These are phyloP conservation scores for Prunus persica DNA, from an alignment of 306 rosid species.

Conservation along the genomic window Prunus_persica_NCBIv2 NC_034012.1:12943501-12944000, in stretches of 20 bases:
- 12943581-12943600: conserved; percentile 70
- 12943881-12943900: neutral
- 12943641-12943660: neutral
- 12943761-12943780: neutral
- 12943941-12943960: neutral
- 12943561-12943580: conserved; percentile 93
- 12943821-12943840: neutral
- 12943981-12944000: neutral
- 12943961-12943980: neutral
- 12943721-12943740: too few relatives aligned
- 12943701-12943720: too few relatives aligned
- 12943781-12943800: neutral
- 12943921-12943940: neutral
- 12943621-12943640: conserved; percentile 5
- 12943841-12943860: neutral
- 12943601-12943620: conserved; percentile 49
- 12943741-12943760: neutral
- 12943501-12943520: conserved; percentile 80
- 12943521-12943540: conserved; percentile 88
- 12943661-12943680: too few relatives aligned
- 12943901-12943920: neutral
- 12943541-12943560: conserved; percentile 91
- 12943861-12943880: neutral
- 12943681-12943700: too few relatives aligned
- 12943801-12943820: neutral